A percentile compares a stretch with the other conserved stretches of the same genome.
Conservation (phyloP, 2,329 filamentous ascomycete genomes). For the Penicillium italicum region DNA sequence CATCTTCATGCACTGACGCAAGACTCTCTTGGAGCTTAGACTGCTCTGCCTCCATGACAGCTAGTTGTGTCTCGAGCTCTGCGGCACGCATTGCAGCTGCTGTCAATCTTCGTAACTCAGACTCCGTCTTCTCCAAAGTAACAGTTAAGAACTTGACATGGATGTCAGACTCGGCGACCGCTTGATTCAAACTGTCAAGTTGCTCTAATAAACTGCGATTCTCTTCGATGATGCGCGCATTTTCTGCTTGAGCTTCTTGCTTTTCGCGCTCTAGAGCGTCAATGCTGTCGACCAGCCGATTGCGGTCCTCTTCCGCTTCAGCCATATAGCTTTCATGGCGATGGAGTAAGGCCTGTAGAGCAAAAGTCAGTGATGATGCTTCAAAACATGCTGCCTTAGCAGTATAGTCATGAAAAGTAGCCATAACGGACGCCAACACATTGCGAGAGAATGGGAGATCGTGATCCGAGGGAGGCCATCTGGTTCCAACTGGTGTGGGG, state of each 20-base stretch:
- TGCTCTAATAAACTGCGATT: conserved; percentile 78
- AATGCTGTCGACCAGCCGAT: conserved; percentile 68
- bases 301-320: conserved; percentile 81
- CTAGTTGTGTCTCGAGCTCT: conserved; percentile 75
- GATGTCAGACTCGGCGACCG: conserved; percentile 74
- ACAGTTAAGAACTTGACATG: conserved; percentile 74
- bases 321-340: conserved; percentile 94
- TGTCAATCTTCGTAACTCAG: conserved; percentile 71
- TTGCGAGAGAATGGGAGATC: conserved; percentile 28
- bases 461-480: conserved; percentile 23
- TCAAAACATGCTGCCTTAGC: conserved; percentile 18
- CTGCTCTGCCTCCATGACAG: conserved; percentile 77
- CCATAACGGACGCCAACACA: conserved; percentile 33
- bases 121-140: conserved; percentile 71
- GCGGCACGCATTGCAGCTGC: conserved; percentile 69
- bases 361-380: conserved; percentile 64
- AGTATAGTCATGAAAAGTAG: conserved; percentile 23
- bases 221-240: conserved; percentile 74
- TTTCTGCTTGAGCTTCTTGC: conserved; percentile 68
- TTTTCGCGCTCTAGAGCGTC: conserved; percentile 72
- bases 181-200: conserved; percentile 76
- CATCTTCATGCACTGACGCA: conserved; percentile 65
- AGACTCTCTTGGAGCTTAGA: conserved; percentile 66
- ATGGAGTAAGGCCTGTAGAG: conserved; percentile 78
- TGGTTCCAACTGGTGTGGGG: not conserved